A percentile compares a stretch with the other conserved stretches of the same genome.
Evolutionary conservation across 495 filamentous ascomycete species (phyloP).

Genomic region (Schizothecium vesticola): DNA sequence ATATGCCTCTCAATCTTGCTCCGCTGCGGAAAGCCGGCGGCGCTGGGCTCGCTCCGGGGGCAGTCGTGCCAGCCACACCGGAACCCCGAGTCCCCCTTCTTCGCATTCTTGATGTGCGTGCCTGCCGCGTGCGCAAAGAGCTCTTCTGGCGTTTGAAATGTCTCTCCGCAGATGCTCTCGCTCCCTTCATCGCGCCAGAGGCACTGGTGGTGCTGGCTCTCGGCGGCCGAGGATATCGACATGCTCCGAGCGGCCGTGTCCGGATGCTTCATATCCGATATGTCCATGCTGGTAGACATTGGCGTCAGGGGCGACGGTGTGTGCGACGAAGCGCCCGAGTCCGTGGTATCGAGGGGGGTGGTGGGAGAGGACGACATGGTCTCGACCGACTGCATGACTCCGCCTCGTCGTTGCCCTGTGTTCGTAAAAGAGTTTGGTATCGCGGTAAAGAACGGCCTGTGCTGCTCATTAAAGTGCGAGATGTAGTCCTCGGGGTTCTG

Average conservation of each 20-base stretch:
- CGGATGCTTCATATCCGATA: conserved; percentile 17
- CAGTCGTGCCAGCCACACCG: conserved; percentile 35
- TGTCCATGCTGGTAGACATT: conserved; percentile 19
- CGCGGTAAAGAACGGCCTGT: conserved; percentile 18
- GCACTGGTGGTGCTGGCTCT: conserved; percentile 20
- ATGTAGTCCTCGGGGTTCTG: conserved; percentile 25
- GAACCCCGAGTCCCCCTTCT: conserved; percentile 30
- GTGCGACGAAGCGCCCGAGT: conserved; percentile 22
- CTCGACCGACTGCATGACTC: conserved; percentile 15
- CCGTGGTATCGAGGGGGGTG: conserved; percentile 26
- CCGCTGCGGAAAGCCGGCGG: conserved; percentile 46
- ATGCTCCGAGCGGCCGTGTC: conserved; percentile 12
- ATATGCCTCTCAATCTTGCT: conserved; percentile 61
- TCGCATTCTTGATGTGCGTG: conserved; percentile 26
- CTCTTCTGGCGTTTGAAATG: conserved; percentile 24
- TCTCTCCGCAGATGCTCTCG: conserved; percentile 19
- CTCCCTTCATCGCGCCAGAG: conserved; percentile 27
- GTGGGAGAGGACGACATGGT: conserved; percentile 20
- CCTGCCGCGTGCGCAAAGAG: conserved; percentile 28
- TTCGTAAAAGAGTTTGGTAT: conserved; percentile 1
- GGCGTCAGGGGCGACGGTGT: conserved; percentile 28
- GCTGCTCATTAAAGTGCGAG: conserved; percentile 28
- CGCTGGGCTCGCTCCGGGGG: conserved; percentile 35
- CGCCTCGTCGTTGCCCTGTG: neutral
- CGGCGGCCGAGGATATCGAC: conserved; percentile 16